Conservation (phyloP, 441 rosid genomes). For the Biscutella laevigata region DNA sequence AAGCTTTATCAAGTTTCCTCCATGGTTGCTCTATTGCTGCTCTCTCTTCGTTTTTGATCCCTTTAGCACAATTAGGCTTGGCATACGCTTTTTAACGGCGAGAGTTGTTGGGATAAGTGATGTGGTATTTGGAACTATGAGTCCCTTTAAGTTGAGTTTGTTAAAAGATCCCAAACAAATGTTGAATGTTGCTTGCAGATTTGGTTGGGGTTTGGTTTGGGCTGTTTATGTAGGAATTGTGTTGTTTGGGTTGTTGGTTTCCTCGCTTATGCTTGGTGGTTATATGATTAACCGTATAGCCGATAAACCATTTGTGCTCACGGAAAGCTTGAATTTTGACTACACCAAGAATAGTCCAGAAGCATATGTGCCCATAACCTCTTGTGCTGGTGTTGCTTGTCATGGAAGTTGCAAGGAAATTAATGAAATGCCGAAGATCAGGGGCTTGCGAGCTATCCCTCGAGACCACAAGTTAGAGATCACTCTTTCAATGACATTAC, state of each 20-base stretch:
- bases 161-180: conserved; percentile 37
- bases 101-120: conserved; percentile 26
- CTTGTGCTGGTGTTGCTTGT: conserved; percentile 41
- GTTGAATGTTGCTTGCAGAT: conserved; percentile 33
- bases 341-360: conserved; percentile 62
- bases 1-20: conserved; percentile 39
- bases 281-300: conserved; percentile 47
- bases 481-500: conserved; percentile 34
- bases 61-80: conserved; percentile 34
- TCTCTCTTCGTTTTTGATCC: conserved; percentile 49
- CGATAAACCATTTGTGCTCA: conserved; percentile 48
- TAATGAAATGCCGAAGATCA: conserved; percentile 22
- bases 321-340: conserved; percentile 59
- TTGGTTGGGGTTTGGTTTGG: conserved; percentile 63
- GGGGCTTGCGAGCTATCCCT: conserved; percentile 17
- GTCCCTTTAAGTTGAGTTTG: conserved; percentile 32
- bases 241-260: conserved; percentile 49
- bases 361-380: conserved; percentile 49
- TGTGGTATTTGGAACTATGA: conserved; percentile 20
- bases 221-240: conserved; percentile 51
- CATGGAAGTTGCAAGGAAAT: conserved; percentile 40
- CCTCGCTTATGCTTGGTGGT: conserved; percentile 43
- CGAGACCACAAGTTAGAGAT: conserved; percentile 17
- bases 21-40: conserved; percentile 30
- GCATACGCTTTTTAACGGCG: conserved; percentile 22